These are phyloP conservation scores for Ogataea corticis DNA, from an alignment of 805 yeast genomes.

Conservation along the genomic window DNA sequence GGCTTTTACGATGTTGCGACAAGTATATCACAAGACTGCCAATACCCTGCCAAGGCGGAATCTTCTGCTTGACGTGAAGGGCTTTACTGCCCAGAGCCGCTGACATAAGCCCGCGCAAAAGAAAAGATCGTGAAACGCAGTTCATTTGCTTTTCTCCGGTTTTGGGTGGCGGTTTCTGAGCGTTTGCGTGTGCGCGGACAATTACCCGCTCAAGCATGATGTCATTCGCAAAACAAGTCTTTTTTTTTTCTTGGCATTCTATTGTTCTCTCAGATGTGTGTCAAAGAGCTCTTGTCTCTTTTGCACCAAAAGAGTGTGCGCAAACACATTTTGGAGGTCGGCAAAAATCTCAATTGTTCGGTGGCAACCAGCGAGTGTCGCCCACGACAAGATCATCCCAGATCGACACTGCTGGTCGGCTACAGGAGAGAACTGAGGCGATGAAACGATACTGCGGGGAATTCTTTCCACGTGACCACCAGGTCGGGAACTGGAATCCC, in stretches of 20 bases:
- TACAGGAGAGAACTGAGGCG: too few species aligned
- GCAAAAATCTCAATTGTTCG: not conserved
- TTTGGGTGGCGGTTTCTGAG: too few species aligned
- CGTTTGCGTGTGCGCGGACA: too few species aligned
- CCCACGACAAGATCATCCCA: too few species aligned
- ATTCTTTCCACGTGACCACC: not conserved
- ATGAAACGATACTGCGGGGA: not conserved
- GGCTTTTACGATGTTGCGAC: too few species aligned
- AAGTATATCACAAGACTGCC: too few species aligned
- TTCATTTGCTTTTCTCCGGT: not conserved
- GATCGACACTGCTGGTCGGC: too few species aligned
- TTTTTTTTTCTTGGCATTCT: not conserved
- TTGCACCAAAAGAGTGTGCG: not conserved
- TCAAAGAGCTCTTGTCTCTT: not conserved
- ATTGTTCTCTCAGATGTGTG: not conserved
- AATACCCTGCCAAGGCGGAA: too few species aligned
- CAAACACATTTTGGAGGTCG: not conserved
- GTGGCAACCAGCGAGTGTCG: too few species aligned
- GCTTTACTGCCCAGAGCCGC: not conserved
- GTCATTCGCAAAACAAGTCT: not conserved
- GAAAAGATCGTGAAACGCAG: not conserved
- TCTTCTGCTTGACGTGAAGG: too few species aligned
- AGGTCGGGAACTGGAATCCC: not conserved
- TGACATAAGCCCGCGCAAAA: not conserved
- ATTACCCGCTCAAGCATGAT: constrained; percentile 3